These are phyloP conservation scores for Skeletonema menzelii DNA, from an alignment of 108 stramenopile species.

Conservation along the genomic window DNA sequence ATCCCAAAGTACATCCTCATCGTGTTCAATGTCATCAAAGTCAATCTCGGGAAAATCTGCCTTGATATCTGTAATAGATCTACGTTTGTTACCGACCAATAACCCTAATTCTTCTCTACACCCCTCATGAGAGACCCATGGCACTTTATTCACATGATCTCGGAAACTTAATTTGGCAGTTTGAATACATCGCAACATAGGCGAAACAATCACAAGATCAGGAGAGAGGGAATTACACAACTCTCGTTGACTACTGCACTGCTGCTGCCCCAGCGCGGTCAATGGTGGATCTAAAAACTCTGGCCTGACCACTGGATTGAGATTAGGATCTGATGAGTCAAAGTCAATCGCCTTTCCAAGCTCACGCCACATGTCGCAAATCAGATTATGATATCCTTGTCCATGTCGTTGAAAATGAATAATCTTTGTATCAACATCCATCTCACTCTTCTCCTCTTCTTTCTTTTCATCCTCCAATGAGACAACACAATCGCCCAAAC, in stretches of 20 bases:
- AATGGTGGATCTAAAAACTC: conserved; percentile 66
- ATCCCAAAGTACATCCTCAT: conserved; percentile 50
- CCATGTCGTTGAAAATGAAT: conserved; percentile 76
- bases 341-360: conserved; percentile 37
- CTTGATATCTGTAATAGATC: conserved; percentile 44
- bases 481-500: conserved; percentile 16
- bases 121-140: conserved; percentile 69
- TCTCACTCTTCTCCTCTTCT: neutral
- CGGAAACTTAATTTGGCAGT: conserved; percentile 58
- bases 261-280: conserved; percentile 48
- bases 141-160: conserved; percentile 26
- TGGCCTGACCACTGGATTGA: conserved; percentile 57
- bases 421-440: conserved; percentile 36
- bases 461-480: neutral
- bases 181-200: conserved; percentile 56
- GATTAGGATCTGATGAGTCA: conserved; percentile 45
- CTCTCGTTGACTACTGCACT: conserved; percentile 35
- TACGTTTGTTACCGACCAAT: conserved; percentile 58
- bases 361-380: conserved; percentile 59
- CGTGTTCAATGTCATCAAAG: conserved; percentile 46
- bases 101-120: conserved; percentile 69
- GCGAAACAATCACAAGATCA: conserved; percentile 58
- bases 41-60: conserved; percentile 56
- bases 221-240: conserved; percentile 34
- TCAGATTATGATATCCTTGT: conserved; percentile 70